A percentile compares a stretch with the other conserved stretches of the same genome.
These are phyloP conservation scores for Dujonia santamariae DNA, from an alignment of 1,139 yeast genomes.

Conservation along the genomic window DNA sequence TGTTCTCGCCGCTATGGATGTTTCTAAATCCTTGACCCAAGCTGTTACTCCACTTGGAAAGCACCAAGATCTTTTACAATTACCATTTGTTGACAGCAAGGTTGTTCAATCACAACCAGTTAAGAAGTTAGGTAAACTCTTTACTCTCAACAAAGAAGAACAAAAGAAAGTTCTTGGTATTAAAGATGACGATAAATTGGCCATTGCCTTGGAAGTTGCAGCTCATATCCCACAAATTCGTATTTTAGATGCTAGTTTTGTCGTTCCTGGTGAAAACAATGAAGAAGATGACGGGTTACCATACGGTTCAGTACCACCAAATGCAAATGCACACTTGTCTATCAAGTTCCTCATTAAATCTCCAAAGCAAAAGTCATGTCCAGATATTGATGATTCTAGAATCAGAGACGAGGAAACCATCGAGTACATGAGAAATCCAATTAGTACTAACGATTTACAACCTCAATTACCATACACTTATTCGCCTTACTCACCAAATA, in stretches of 20 bases:
- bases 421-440: conserved; percentile 71
- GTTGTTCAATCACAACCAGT: conserved; percentile 44
- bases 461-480: conserved; percentile 62
- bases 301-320: conserved; percentile 54
- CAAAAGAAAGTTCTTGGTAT: conserved; percentile 59
- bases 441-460: conserved; percentile 58
- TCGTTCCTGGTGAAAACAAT: conserved; percentile 81
- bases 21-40: conserved; percentile 73
- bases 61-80: conserved; percentile 68
- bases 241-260: conserved; percentile 67
- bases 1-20: conserved; percentile 57
- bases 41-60: conserved; percentile 63
- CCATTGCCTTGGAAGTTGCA: conserved; percentile 58
- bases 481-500: conserved; percentile 73
- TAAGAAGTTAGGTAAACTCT: conserved; percentile 64
- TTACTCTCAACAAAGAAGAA: conserved; percentile 54
- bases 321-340: conserved; percentile 69
- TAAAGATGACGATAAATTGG: conserved; percentile 40
- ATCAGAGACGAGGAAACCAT: conserved; percentile 48
- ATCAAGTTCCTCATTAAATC: conserved; percentile 76
- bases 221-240: conserved; percentile 66
- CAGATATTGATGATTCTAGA: conserved; percentile 40
- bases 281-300: conserved; percentile 3
- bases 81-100: conserved; percentile 64
- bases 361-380: conserved; percentile 59